These are phyloP conservation scores for Earliella scabrosa DNA, from an alignment of 1,284 basidiomycete species.

Conservation along the genomic window DNA sequence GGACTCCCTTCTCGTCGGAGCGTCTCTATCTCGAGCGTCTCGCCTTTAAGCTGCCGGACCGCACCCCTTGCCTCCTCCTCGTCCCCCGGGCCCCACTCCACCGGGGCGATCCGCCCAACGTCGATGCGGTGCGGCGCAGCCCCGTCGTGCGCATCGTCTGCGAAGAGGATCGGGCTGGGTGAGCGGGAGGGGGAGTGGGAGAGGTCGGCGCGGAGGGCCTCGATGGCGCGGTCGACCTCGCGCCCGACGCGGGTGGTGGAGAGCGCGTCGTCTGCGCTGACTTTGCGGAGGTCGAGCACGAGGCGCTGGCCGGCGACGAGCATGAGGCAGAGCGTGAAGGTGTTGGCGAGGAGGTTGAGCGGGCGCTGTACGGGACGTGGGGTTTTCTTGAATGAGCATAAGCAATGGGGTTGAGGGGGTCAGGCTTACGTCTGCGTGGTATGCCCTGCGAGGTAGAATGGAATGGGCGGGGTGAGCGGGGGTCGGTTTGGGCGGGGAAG, in stretches of 20 bases:
- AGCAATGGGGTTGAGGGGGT: not conserved
- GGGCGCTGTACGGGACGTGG: slow-evolving; percentile 6
- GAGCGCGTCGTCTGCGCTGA: slow-evolving; percentile 15
- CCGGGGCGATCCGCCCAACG: no score
- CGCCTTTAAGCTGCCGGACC: no score
- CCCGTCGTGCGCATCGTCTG: slow-evolving; percentile 1
- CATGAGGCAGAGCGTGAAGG: slow-evolving; percentile 26
- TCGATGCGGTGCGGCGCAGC: no score
- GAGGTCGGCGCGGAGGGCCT: slow-evolving; percentile 14
- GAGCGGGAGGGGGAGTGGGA: slow-evolving; percentile 11
- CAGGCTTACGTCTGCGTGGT: slow-evolving; percentile 12
- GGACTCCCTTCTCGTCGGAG: no score
- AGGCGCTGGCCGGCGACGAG: slow-evolving; percentile 26
- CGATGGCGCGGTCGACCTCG: slow-evolving; percentile 24
- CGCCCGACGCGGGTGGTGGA: slow-evolving; percentile 26
- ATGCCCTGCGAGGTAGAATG: slow-evolving; percentile 10
- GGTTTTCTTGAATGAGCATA: not conserved
- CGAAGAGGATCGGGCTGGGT: slow-evolving; percentile 21
- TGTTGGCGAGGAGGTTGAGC: slow-evolving; percentile 22
- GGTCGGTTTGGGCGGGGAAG: not conserved
- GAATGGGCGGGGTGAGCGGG: not conserved
- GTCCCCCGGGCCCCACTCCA: no score
- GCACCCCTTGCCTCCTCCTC: no score
- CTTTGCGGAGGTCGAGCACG: slow-evolving; percentile 28
- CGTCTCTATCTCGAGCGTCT: no score